Evolutionary conservation across 768 basidiomycete genomes (phyloP), one percentile per base, ranked within the genome.

Genomic region (Collybiopsis confluens): DNA sequence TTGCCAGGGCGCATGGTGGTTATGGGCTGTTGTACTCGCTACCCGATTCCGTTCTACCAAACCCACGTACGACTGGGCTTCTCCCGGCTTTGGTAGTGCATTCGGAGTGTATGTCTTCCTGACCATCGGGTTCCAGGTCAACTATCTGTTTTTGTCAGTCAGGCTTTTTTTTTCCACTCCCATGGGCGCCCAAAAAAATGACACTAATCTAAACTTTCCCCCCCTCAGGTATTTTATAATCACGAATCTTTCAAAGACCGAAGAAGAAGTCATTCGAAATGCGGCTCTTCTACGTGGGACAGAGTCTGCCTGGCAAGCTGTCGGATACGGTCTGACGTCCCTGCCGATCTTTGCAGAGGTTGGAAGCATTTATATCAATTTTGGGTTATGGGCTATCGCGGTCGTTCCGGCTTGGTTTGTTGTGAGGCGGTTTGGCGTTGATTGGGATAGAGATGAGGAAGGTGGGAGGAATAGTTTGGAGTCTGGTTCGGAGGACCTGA

Each of bases 51-150:
- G 55, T 2, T 11, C 4, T 18, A 24, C 38, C 1, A 21, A 43
- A 20, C 48, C 55, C 36, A 52, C 49, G 15, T 56, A 43, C 35
- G 55, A 56, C 28, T 56, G 55, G 55, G n/a, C 24, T 24, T 36
- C 30, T 21, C 2, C 37, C 16, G 55, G 55, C 7, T 56, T 56
- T 35, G 47, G 55, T 9, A 20, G 38, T 15, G 26, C 38, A 10
- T 56, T 56, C n/a, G 38, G 23, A 15, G 9, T 56, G 15, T 56
- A 27, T 21, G 10, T 56, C 21, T 21, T 56, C 38, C 28, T 42
- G 7, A 44, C 24, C 26, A 37, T 44, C 9, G 52, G 52, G 9
- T 44, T 54, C 42, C 52, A 54, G 27, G n/a, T 45, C 16, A 43
- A 54, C 18, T 54, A 54, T 20, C 33, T 54, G 26, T 54, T 54